Conservation (phyloP, 2,329 filamentous ascomycete genomes). For the Colletotrichum kahawae region DNA sequence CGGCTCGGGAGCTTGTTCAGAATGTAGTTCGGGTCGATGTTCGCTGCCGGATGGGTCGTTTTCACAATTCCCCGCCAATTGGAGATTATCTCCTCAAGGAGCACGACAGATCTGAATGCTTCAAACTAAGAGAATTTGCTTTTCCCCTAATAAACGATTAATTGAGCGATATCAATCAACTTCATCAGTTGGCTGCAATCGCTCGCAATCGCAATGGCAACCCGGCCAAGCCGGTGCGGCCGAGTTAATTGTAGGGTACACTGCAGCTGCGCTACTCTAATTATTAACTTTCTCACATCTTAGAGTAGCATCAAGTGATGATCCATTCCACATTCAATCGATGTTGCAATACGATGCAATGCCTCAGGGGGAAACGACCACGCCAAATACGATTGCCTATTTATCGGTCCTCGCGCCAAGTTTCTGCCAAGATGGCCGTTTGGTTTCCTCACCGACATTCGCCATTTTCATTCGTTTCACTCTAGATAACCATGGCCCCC, state of each 20-base stretch:
- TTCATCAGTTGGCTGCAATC: background rate
- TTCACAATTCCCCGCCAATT: background rate
- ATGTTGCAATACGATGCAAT: background rate
- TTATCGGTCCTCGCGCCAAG: background rate
- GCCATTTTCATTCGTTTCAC: background rate
- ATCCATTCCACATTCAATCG: background rate
- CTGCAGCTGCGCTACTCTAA: background rate
- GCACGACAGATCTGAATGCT: background rate
- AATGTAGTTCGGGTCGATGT: background rate
- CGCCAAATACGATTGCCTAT: background rate
- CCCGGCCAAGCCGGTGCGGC: background rate
- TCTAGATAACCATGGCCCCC: background rate
- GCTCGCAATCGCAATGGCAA: background rate
- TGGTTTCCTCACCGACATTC: background rate
- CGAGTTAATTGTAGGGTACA: background rate
- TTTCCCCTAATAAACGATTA: background rate
- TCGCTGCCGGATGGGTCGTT: background rate
- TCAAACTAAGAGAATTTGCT: background rate
- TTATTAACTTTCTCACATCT: background rate
- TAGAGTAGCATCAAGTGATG: background rate
- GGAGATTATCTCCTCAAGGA: background rate
- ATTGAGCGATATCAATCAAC: background rate
- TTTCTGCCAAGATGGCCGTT: background rate
- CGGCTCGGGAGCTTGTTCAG: background rate
- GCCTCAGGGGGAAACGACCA: background rate